Base-by-base conservation (phyloP, 441 rosid genomes). In the Pelargonium myrrhifolium region DNA sequence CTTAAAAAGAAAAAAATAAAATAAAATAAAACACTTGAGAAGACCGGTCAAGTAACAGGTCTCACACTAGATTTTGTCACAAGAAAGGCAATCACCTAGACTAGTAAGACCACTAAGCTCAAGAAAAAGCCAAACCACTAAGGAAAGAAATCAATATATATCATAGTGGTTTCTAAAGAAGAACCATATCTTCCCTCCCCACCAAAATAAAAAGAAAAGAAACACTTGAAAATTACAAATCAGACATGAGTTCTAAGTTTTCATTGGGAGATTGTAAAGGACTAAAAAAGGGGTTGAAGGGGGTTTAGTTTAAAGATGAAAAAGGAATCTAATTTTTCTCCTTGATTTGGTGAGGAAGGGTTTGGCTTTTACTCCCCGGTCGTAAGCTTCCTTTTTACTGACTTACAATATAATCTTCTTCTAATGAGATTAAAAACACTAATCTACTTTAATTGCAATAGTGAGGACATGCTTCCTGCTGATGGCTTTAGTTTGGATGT, bases 41-140 rank as follows among this genome's bases (percentile, higher is more conserved):
- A 55, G 21, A 55, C 21, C 60, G 8, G 60, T 55, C 28, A 18
- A 55, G 60, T 55, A 55, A 18, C 26, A 55, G 60, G 26, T 55
- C 8, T 55, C 21, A 55, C 60, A 55, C 60, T 55, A 55, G 60
- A 55, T 55, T 55, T 55, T 55, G 60, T 55, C 60, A 55, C 60
- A 55, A 18, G 4, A 55, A 55, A 55, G 20, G 60, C 60, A 55
- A 55, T 55, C 60, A 55, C 3, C 26, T 20, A 55, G 60, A 55
- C 60, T 55, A 20, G 21, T 55, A 55, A 55, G 24, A 24, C 60
- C 60, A 20, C 60, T 20, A 3, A 55, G 12, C 26, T 55, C 26
- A 18, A 55, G 60, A 55, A 53, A 15, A 53, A 18, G 60, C 15
- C 26, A 55, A 55, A 20, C 26, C 60, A 55, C 60, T 55, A 55